Base-by-base conservation (phyloP, 257 asterid genomes). In the Petrea volubilis region DNA sequence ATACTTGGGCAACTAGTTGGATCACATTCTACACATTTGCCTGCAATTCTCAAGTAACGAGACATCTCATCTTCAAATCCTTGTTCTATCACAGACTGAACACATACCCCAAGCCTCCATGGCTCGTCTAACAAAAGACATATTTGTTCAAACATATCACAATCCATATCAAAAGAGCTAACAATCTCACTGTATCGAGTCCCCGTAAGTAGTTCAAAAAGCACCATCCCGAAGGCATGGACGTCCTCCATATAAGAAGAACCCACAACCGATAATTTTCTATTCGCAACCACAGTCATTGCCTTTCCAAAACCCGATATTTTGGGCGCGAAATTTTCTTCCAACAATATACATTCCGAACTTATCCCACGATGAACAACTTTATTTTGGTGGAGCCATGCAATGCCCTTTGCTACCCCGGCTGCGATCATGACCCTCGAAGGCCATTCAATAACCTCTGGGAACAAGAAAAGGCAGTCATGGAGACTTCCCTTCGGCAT, bases 401-500 rank as follows among this genome's bases (percentile, higher is more conserved):
- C 65, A 18, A 75, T 43, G 24, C 81, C 81, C 60, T 60, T 50
- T 21, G 84, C 84, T 50, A 71, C 18, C 1, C 73, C 72, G 12
- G 53, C 57, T 6, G 80, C 82, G 27, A 77, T 55, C 57, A 59
- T 77, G 33, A 72, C 60, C 55, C 80, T 77, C 31, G 5, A 27
- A 10, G 71, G 63, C 71, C 72, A 53, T 17, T 58, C 80, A 63
- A 60, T 14, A 7, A 60, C 50, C 20, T 64, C 2, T 28, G 17
- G 25, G 46, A 0, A 6, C 60, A 20, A 12, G 56, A 67, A 74
- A 41, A 80, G 67, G 75, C 68, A 68, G 28, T 77, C 75, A 36
- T 70, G 52, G 15, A 81, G 77, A 60, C 47, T 77, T 31, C 85
- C 85, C 5, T 70, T 74, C 31, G 71, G 4, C 80, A 81, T 77